Conservation (phyloP, 2,329 filamentous ascomycete genomes). For the Magnaporthales sp. region DNA sequence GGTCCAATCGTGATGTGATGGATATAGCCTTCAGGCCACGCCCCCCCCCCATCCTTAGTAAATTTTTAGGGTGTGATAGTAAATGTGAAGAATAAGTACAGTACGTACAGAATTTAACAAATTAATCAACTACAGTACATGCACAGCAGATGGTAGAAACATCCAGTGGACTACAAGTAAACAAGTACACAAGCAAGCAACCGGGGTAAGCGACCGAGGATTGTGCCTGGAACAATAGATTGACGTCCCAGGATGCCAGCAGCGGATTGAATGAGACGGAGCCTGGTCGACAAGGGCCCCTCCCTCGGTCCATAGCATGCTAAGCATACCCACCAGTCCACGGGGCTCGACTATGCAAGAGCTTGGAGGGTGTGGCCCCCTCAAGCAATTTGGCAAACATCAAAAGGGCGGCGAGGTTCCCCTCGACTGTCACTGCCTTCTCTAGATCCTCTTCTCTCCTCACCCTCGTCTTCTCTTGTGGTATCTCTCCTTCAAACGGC, state of each 20-base stretch:
- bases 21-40: neutral
- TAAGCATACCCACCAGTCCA: neutral
- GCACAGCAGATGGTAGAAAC: no score
- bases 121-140: no score
- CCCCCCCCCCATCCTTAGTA: no score
- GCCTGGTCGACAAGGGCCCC: neutral
- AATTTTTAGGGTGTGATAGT: no score
- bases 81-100: no score
- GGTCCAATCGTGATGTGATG: neutral
- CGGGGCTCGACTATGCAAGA: neutral
- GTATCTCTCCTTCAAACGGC: conserved; percentile 4
- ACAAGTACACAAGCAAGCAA: neutral
- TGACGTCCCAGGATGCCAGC: neutral
- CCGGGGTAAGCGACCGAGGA: neutral
- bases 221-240: neutral
- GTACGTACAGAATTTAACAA: no score
- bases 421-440: neutral
- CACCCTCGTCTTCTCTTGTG: conserved; percentile 4
- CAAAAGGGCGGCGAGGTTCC: conserved; percentile 2
- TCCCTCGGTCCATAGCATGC: neutral
- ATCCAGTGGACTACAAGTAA: neutral
- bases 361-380: neutral
- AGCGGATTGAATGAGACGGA: conserved; percentile 1
- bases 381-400: neutral
- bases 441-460: conserved; percentile 3